Conservation (phyloP, 108 stramenopile genomes). For the Cylindrotheca closterium region DNA sequence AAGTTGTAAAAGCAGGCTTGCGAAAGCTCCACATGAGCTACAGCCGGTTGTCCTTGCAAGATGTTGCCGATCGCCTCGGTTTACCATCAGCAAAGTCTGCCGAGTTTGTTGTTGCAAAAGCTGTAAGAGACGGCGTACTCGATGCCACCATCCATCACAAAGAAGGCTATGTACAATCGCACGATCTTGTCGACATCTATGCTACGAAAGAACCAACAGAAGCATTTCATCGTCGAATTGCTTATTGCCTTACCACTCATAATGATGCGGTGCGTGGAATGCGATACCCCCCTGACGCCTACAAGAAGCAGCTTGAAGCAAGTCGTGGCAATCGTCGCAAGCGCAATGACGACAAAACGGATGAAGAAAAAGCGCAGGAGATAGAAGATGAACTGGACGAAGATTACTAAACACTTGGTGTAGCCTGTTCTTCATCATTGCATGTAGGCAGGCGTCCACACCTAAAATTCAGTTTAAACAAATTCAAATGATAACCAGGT, state of each 20-base stretch:
- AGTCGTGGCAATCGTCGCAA: constrained; percentile 75
- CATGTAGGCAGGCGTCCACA: too few species aligned
- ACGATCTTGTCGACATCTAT: constrained; percentile 96
- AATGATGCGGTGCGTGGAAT: constrained; percentile 97
- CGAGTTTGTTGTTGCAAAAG: constrained; percentile 97
- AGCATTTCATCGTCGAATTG: constrained; percentile 98
- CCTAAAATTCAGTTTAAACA: too few species aligned
- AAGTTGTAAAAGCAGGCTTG: constrained; percentile 98
- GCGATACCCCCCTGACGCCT: constrained; percentile 96
- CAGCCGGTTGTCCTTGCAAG: constrained; percentile 87
- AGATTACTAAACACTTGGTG: constrained; percentile 46
- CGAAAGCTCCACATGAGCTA: constrained; percentile 90
- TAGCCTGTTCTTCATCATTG: too few species aligned
- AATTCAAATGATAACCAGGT: too few species aligned
- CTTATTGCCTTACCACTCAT: constrained; percentile 97
- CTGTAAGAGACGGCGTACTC: constrained; percentile 97
- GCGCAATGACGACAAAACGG: constrained; percentile 80
- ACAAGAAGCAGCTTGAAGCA: constrained; percentile 88
- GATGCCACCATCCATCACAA: constrained; percentile 98
- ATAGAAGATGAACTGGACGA: constrained; percentile 86
- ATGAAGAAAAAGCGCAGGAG: constrained; percentile 88
- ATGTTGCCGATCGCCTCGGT: constrained; percentile 89
- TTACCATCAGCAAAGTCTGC: constrained; percentile 83
- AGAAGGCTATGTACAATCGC: constrained; percentile 82
- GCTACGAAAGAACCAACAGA: constrained; percentile 94